phyloP scores from a whole-genome alignment of 306 rosid genomes.

The Medicago ruthenica region DNA sequence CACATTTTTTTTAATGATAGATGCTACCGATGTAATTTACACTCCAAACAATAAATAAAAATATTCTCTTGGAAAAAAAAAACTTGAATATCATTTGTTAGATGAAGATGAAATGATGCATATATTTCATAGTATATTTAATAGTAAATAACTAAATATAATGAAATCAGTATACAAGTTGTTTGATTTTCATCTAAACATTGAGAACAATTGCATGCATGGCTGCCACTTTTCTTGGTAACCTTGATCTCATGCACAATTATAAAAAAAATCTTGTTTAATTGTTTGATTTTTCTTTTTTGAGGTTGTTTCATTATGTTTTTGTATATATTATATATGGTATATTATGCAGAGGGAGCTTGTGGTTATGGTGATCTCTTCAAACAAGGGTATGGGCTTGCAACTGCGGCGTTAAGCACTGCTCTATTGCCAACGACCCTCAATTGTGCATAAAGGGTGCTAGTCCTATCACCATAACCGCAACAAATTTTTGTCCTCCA shows the following conservation, averaged over 20 bases:
- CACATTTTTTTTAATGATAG: background rate
- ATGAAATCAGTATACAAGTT: too few species aligned
- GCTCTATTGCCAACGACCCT: constrained; percentile 55
- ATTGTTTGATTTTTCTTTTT: too few species aligned
- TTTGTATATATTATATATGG: background rate
- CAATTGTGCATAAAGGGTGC: constrained; percentile 56
- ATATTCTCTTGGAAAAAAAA: too few species aligned
- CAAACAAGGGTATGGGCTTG: constrained; percentile 76
- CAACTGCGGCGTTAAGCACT: constrained; percentile 67
- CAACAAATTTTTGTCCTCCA: constrained; percentile 78
- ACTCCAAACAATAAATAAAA: too few species aligned
- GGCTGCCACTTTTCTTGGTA: too few species aligned
- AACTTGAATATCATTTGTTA: background rate
- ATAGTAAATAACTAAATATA: too few species aligned
- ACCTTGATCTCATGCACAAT: too few species aligned
- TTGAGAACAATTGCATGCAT: background rate
- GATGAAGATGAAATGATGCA: background rate
- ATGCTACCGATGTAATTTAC: too few species aligned
- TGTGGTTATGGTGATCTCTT: constrained; percentile 75
- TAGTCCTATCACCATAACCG: constrained; percentile 53
- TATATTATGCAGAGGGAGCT: constrained; percentile 66
- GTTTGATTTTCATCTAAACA: too few species aligned
- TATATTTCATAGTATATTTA: too few species aligned
- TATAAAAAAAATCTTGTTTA: too few species aligned
- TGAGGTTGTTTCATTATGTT: too few species aligned